Base-by-base conservation (phyloP, 2,329 filamentous ascomycete genomes). In the Scedosporium apiospermum region DNA sequence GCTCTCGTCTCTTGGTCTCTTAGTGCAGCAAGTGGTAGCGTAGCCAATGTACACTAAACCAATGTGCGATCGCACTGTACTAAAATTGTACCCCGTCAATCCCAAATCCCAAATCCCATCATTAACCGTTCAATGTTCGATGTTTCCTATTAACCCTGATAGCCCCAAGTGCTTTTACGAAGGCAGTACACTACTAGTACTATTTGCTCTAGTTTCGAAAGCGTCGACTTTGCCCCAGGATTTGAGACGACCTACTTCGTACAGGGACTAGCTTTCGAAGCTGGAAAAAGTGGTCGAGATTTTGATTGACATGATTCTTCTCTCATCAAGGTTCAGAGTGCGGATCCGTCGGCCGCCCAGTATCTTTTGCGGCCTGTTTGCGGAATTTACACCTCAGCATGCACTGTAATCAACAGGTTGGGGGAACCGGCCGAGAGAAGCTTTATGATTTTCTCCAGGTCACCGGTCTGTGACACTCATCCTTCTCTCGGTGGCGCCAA, bases 401-500 rank as follows among this genome's bases (percentile, higher is more conserved):
- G 12, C 42, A 46, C 12, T n/a, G 49, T 53, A 23, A 21, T 53
- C 16, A 10, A 18, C 49, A 2, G 14, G 14, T 9, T 46, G 42
- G 10, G 6, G 23, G 42, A 49, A 60, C 14, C 23, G 26, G 26
- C 55, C 55, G 18, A 57, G 55, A 30, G 55, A 30, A 44, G 21
- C 21, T 44, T 41, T 46, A 23, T 30, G 14, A 10, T 44, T 3
- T 23, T 42, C 26, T 38, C 58, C 58, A 23, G 46, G 46, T 23
- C 21, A 26, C 58, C 12, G 16, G 41, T 60, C 42, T 60, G 58
- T 34, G 58, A 60, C 38, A 46, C 42, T 49, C 16, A 51, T 60
- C 58, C 58, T 60, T 18, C 42, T 46, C 49, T 26, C 49, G 44
- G 42, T 51, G 58, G 58, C 58, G 42, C 58, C 46, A 49, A 60